Evolutionary conservation across 2,329 filamentous ascomycete species (phyloP).

Genomic region (Diaporthe aspalathi): DNA sequence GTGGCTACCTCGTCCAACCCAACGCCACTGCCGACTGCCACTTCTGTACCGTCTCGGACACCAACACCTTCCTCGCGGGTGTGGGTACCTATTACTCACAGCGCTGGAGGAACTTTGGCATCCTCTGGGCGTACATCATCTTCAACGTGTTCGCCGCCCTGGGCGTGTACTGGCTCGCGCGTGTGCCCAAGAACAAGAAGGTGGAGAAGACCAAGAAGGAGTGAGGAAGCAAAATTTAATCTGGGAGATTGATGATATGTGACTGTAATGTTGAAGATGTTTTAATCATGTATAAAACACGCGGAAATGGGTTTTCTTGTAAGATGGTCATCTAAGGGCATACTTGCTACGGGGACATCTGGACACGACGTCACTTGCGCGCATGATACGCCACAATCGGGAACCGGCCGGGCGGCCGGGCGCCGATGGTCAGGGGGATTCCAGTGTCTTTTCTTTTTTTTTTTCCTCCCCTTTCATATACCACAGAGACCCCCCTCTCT

Average conservation of each 20-base stretch:
- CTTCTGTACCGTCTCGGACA: slow-evolving; percentile 44
- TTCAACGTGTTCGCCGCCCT: slow-evolving; percentile 62
- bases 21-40: slow-evolving; percentile 45
- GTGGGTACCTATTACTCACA: slow-evolving; percentile 57
- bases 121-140: slow-evolving; percentile 61
- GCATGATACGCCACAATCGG: not conserved
- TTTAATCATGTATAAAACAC: slow-evolving; percentile 3
- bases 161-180: slow-evolving; percentile 58
- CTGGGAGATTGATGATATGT: not conserved
- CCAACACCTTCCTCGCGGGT: slow-evolving; percentile 50
- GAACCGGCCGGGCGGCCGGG: too few relatives aligned
- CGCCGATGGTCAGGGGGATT: not conserved
- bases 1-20: slow-evolving; percentile 61
- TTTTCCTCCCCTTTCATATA: not conserved
- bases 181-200: slow-evolving; percentile 51
- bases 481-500: not conserved
- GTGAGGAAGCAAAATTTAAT: not conserved
- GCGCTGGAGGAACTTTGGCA: slow-evolving; percentile 65
- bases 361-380: not conserved
- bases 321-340: not conserved
- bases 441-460: not conserved
- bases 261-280: slow-evolving; percentile 3
- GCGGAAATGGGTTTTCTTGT: not conserved
- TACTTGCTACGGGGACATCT: not conserved
- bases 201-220: slow-evolving; percentile 32